Conservation (phyloP, 768 basidiomycete species). For the Strobilomyces dryophilus region DNA sequence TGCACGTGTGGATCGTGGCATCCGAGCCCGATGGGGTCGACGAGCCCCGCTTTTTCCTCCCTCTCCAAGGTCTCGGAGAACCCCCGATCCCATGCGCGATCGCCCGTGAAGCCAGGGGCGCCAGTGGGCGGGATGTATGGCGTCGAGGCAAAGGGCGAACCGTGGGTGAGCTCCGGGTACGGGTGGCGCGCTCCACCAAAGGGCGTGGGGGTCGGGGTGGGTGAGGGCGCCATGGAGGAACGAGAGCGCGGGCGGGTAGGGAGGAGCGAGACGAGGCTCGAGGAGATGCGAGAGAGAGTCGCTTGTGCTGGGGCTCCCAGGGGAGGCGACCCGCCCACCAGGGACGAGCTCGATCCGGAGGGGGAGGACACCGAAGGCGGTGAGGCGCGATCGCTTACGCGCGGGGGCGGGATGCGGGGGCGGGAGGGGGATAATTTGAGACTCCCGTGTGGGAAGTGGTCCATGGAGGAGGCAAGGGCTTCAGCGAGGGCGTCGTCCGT, state of each 20-base stretch:
- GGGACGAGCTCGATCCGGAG: constrained; percentile 12
- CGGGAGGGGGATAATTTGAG: constrained; percentile 11
- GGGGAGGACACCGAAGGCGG: constrained; percentile 23
- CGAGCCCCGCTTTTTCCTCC: constrained; percentile 38
- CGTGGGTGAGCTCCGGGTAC: constrained; percentile 33
- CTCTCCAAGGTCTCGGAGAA: constrained; percentile 46
- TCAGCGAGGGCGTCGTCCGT: constrained; percentile 37
- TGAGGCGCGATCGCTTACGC: constrained; percentile 20
- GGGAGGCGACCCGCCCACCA: constrained; percentile 7
- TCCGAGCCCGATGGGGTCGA: constrained; percentile 40
- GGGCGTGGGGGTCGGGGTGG: constrained; percentile 10
- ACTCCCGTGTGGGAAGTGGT: constrained; percentile 2
- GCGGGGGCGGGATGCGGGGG: constrained; percentile 18
- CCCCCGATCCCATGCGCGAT: constrained; percentile 64
- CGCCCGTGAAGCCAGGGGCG: constrained; percentile 77
- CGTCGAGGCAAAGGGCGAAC: constrained; percentile 48
- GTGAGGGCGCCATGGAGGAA: constrained; percentile 4
- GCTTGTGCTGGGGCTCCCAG: constrained; percentile 25
- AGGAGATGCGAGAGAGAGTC: constrained; percentile 43
- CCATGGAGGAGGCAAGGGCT: constrained; percentile 33
- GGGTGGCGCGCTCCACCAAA: constrained; percentile 9
- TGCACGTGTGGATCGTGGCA: too few species aligned
- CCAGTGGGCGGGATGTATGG: constrained; percentile 49
- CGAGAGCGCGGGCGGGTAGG: constrained; percentile 21
- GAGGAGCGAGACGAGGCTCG: constrained; percentile 49